Base-by-base conservation (phyloP, 2,329 filamentous ascomycete species). In the Aspergillus sp. region DNA sequence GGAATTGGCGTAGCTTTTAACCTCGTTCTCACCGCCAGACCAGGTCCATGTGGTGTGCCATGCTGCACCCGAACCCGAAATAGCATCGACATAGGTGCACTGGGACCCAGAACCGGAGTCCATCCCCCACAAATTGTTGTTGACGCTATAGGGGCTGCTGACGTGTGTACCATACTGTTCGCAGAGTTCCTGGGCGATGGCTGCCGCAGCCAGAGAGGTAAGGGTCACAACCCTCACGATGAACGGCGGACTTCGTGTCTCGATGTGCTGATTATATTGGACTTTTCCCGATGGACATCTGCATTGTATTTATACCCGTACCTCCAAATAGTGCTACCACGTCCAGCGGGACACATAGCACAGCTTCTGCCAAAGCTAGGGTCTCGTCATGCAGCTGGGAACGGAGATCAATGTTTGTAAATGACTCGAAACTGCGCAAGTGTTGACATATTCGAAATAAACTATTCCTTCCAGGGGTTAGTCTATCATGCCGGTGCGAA, bases 71-170 rank as follows among this genome's bases (percentile, higher is more conserved):
- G 42, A 62, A 30, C 62, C 62, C 17, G 62, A 67, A 39, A 74
- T 63, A 6, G 60, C 59, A 61, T 71, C 65, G 6, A 78, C 62
- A 34, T 71, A 72, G 24, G 74, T 75, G 67, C 75, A 77, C 61
- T 78, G 76, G 30, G 66, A 71, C 41, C 76, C 76, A 7, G 61
- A 56, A 4, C 68, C 72, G 15, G 70, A 42, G 4, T 58, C 55
- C 30, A 67, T 42, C 5, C 78, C 78, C 79, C 79, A 81, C 51
- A 79, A 74, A 67, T 81, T 79, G 68, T 81, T 78, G 71, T 80
- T 80, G 52, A 81, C 64, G 36, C 70, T 78, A 65, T 78, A 81
- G 12, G 62, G 66, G 30, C 70, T 72, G 2, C 69, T 73, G 5
- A 64, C 45, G 2, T 70, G 49, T n/a, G 65, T 66, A 24, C 62